These are phyloP conservation scores for Agrostemma githago DNA, from an alignment of 148 eudicot genomes.

Conservation along the genomic window DNA sequence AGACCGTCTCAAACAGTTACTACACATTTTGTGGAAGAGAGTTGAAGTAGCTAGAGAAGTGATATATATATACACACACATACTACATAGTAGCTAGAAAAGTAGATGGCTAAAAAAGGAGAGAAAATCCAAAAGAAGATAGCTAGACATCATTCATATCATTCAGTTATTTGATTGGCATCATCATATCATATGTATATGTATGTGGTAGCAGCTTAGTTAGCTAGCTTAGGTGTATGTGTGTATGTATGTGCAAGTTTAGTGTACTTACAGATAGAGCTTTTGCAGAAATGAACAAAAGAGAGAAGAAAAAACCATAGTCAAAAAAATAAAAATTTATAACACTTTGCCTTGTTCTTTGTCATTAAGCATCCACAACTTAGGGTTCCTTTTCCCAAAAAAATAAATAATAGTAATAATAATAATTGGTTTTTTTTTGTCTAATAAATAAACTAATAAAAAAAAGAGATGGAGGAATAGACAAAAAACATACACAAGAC, in stretches of 20 bases:
- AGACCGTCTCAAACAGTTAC: background rate
- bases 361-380: constrained; percentile 29
- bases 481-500: constrained; percentile 22
- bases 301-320: constrained; percentile 21
- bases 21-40: background rate
- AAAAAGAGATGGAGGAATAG: constrained; percentile 7
- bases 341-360: constrained; percentile 10
- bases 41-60: background rate
- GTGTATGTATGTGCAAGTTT: constrained; percentile 7
- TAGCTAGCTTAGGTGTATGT: background rate
- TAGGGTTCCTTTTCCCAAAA: constrained; percentile 33
- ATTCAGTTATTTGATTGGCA: constrained; percentile 11
- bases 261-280: constrained; percentile 14
- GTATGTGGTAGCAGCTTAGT: too few species aligned
- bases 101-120: constrained; percentile 8
- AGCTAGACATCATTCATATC: constrained; percentile 21
- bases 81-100: too few species aligned
- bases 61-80: background rate
- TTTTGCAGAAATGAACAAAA: constrained; percentile 38
- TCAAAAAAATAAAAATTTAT: constrained; percentile 5
- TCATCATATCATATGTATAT: constrained; percentile 2
- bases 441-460: background rate
- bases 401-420: background rate
- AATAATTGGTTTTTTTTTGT: background rate
- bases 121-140: constrained; percentile 28